These are phyloP conservation scores for Ambrosia trifida DNA, from an alignment of 129 eudicot species.

Conservation along the genomic window DNA sequence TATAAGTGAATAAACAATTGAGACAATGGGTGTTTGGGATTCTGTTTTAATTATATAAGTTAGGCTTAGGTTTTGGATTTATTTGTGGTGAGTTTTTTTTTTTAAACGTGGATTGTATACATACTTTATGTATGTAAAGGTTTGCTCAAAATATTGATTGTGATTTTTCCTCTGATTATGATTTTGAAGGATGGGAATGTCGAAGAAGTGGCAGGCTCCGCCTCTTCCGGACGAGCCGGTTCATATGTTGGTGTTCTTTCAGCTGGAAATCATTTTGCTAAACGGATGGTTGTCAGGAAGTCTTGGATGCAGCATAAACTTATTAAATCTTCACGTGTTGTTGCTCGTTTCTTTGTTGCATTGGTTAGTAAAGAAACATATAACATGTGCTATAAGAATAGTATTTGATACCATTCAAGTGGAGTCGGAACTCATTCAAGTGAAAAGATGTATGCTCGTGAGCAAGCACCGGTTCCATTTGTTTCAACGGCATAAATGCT, in stretches of 20 bases:
- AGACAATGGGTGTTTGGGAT: too few relatives aligned
- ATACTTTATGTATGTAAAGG: too few relatives aligned
- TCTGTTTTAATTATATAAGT: too few relatives aligned
- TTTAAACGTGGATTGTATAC: too few relatives aligned
- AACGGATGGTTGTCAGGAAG: constrained; percentile 94
- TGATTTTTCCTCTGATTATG: not conserved
- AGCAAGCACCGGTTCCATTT: constrained; percentile 63
- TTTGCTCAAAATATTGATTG: too few relatives aligned
- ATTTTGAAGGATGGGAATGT: constrained; percentile 44
- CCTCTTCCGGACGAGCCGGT: constrained; percentile 57
- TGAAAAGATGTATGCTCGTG: constrained; percentile 77
- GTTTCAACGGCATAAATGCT: constrained; percentile 94
- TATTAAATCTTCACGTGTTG: constrained; percentile 61
- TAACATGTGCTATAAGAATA: not conserved
- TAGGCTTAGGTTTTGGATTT: too few relatives aligned
- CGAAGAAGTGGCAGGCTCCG: constrained; percentile 75
- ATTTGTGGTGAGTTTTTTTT: too few relatives aligned
- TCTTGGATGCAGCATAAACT: constrained; percentile 91
- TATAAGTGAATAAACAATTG: too few relatives aligned
- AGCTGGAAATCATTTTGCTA: constrained; percentile 92
- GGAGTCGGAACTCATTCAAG: too few relatives aligned
- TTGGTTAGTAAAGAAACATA: constrained; percentile 45
- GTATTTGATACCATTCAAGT: too few relatives aligned
- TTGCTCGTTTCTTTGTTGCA: constrained; percentile 93
- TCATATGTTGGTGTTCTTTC: constrained; percentile 77